Percentiles rank a stretch among this genome's conserved stretches.
Conservation (phyloP, 306 rosid genomes). For the Cucurbita pepo region DNA sequence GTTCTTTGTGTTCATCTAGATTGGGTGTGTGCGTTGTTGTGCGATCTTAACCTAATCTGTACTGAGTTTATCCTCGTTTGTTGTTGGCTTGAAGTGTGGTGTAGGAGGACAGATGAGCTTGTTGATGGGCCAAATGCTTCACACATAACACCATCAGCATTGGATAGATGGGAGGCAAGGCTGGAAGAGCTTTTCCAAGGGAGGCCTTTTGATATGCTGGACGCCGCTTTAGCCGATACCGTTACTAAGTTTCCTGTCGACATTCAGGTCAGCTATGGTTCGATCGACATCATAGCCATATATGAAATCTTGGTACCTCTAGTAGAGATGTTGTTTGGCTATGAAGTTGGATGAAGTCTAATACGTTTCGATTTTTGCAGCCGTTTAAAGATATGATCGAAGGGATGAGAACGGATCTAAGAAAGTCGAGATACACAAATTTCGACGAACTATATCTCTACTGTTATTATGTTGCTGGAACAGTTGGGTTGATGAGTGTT, state of each 20-base stretch:
- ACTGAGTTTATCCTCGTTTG: slow-evolving; percentile 1
- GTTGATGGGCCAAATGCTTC: slow-evolving; percentile 96
- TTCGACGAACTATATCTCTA: slow-evolving; percentile 85
- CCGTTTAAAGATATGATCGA: slow-evolving; percentile 92
- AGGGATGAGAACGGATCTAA: slow-evolving; percentile 82
- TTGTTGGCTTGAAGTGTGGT: slow-evolving; percentile 54
- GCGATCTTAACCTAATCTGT: background rate
- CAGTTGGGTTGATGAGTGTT: slow-evolving; percentile 96
- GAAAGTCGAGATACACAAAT: slow-evolving; percentile 67
- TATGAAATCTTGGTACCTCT: background rate
- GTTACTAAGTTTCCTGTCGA: slow-evolving; percentile 70
- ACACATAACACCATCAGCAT: slow-evolving; percentile 72
- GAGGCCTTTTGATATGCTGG: slow-evolving; percentile 79
- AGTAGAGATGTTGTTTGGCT: background rate
- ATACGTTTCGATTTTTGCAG: slow-evolving; percentile 13
- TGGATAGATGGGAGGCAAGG: slow-evolving; percentile 77
- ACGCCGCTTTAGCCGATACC: slow-evolving; percentile 76
- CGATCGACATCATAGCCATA: background rate
- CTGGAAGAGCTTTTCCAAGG: slow-evolving; percentile 58
- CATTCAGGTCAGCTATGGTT: slow-evolving; percentile 40
- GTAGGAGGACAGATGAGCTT: slow-evolving; percentile 89
- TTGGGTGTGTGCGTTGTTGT: too few relatives aligned
- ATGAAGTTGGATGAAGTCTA: background rate
- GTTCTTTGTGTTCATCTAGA: too few relatives aligned
- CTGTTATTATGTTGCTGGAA: slow-evolving; percentile 94